Conservation (phyloP, 208 protist species). For the Crithidia brevicula region DNA sequence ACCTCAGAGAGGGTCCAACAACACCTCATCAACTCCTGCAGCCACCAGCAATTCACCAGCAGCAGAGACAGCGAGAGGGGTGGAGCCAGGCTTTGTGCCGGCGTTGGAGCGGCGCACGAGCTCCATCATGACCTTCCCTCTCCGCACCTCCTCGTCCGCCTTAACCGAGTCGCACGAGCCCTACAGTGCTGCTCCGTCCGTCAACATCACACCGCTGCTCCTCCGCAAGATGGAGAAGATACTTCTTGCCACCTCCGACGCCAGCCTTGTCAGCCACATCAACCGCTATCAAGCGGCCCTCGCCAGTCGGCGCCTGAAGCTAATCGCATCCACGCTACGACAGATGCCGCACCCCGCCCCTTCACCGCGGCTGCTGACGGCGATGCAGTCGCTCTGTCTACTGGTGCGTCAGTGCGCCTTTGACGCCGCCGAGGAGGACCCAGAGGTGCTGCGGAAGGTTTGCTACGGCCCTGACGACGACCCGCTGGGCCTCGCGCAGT, state of each 20-base stretch:
- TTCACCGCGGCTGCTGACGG: conserved; percentile 28
- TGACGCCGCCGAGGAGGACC: conserved; percentile 7
- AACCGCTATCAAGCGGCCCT: conserved; percentile 30
- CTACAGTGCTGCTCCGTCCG: not conserved
- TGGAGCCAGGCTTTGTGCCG: not conserved
- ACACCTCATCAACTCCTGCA: not conserved
- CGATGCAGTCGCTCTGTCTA: conserved; percentile 22
- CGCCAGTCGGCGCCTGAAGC: conserved; percentile 24
- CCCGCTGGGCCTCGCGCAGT: conserved; percentile 14
- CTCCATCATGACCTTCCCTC: conserved; percentile 6
- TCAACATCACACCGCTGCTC: conserved; percentile 23
- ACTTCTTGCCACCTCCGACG: conserved; percentile 2
- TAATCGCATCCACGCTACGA: conserved; percentile 17
- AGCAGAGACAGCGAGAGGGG: not conserved
- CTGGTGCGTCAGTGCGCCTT: conserved; percentile 26
- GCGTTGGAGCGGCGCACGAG: conserved; percentile 6
- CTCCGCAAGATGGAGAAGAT: conserved; percentile 8
- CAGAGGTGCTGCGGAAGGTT: not conserved
- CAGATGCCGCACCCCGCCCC: conserved; percentile 30
- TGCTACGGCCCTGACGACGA: conserved; percentile 21
- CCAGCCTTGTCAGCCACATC: conserved; percentile 7
- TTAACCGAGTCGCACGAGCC: conserved; percentile 17
- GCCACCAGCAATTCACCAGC: not conserved
- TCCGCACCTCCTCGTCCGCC: conserved; percentile 12
- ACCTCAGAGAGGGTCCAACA: not conserved